phyloP scores from a whole-genome alignment of 2,329 filamentous ascomycete genomes.

The Sarocladiaceae sp. region DNA sequence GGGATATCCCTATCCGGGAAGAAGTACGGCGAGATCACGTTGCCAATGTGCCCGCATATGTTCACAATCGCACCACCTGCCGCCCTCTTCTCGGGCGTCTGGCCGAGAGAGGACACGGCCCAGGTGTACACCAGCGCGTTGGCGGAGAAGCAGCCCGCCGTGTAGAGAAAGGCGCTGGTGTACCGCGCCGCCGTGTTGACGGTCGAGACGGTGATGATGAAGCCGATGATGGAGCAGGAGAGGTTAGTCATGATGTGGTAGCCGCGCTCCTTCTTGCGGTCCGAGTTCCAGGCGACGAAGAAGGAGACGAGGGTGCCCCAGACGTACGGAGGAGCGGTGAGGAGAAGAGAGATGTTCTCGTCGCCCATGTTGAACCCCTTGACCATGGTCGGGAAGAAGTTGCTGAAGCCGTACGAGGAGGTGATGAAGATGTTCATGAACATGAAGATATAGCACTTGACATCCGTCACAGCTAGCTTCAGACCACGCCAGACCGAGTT shows the following conservation, averaged over 20 bases:
- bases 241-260: slow-evolving; percentile 5
- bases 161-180: slow-evolving; percentile 15
- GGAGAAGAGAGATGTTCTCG: slow-evolving; percentile 44
- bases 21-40: slow-evolving; percentile 12
- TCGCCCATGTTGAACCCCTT: slow-evolving; percentile 38
- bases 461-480: background rate
- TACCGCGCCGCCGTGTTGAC: slow-evolving; percentile 14
- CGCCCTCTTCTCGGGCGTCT: slow-evolving; percentile 27
- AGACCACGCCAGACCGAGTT: slow-evolving; percentile 1
- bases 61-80: slow-evolving; percentile 12
- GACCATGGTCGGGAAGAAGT: slow-evolving; percentile 28
- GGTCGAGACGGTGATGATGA: slow-evolving; percentile 15
- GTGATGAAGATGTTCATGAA: slow-evolving; percentile 6
- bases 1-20: slow-evolving; percentile 10
- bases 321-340: slow-evolving; percentile 52
- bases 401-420: slow-evolving; percentile 25
- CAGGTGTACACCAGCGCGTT: slow-evolving; percentile 30
- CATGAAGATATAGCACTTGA: slow-evolving; percentile 1
- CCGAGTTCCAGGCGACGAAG: slow-evolving; percentile 53
- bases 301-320: slow-evolving; percentile 49
- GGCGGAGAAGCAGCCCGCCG: slow-evolving; percentile 17
- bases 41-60: slow-evolving; percentile 11
- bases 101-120: slow-evolving; percentile 24
- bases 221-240: slow-evolving; percentile 17
- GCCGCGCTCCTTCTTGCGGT: slow-evolving; percentile 55